Evolutionary conservation across 2,329 filamentous ascomycete species (phyloP), one percentile per base, ranked within the genome.

Genomic region (Penicillium sp.): DNA sequence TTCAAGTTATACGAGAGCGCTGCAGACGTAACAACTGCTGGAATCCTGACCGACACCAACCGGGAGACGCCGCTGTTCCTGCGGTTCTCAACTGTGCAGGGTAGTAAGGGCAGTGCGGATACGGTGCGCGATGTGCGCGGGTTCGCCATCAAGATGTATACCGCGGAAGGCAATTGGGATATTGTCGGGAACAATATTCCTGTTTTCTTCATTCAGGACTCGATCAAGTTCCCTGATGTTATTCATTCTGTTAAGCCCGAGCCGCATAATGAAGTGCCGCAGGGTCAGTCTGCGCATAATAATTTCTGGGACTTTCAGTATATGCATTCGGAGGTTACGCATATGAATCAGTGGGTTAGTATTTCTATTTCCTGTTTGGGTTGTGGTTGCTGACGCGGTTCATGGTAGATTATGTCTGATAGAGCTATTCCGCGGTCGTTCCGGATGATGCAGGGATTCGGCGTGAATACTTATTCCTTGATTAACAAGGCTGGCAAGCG

Each of bases 91-190:
- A 93, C 90, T 0, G 90, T 91, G 0, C 80, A 90, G 2, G 89
- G 89, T 7, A 90, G 86, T 69, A 82, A 86, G 35, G 90, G 90
- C 13, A 90, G 87, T 51, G 88, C 89, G 6, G 90, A 94, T 70
- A 93, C 89, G 0, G 90, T 92, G 1, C 84, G 90, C n/a, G 90
- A 94, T 78, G 88, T 92, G 2, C 85, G 89, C 38, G 90, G 90
- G 1, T 94, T 93, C 62, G 89, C 90, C 0, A 75, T 90, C 61
- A 91, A 90, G 73, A 86, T 90, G 67, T 92, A 92, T 70, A 92
- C 89, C 0, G 77, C 89, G 0, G 89, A 93, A 66, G 89, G 89
- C 4, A 91, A 90, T 65, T 90, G 87, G 85, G 73, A 77, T 61
- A 71, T 77, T 47, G 74, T 77, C 6, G 74, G 74, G 12, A 76